Conservation (phyloP, 2,329 filamentous ascomycete genomes). For the Scedosporium apiospermum region DNA sequence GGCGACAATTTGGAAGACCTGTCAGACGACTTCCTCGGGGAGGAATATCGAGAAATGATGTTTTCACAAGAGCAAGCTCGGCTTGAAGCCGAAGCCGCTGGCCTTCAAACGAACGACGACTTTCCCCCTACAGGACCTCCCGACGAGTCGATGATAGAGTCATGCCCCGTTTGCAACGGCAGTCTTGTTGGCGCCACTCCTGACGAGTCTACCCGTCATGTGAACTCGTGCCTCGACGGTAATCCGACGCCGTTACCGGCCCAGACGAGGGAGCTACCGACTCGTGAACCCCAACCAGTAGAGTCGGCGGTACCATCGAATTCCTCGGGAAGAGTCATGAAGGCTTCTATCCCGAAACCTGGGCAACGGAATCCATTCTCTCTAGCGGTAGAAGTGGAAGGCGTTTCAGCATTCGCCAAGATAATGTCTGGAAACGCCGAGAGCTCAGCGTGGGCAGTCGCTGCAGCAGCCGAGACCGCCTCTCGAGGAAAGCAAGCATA, state of each 20-base stretch:
- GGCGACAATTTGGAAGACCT: constrained; percentile 16
- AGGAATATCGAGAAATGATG: constrained; percentile 55
- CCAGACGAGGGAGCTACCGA: constrained; percentile 9
- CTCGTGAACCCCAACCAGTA: constrained; percentile 5
- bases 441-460: constrained; percentile 79
- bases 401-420: constrained; percentile 72
- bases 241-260: constrained; percentile 51
- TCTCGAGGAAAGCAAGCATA: constrained; percentile 80
- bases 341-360: constrained; percentile 62
- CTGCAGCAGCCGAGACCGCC: constrained; percentile 68
- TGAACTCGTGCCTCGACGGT: constrained; percentile 88
- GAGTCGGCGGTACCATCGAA: background rate
- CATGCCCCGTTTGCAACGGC: constrained; percentile 71
- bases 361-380: constrained; percentile 74
- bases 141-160: constrained; percentile 22
- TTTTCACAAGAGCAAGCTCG: constrained; percentile 71
- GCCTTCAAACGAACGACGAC: constrained; percentile 22
- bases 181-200: constrained; percentile 48
- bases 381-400: constrained; percentile 27
- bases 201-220: constrained; percentile 70
- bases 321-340: constrained; percentile 26
- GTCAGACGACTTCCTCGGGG: constrained; percentile 43
- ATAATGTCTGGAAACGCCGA: constrained; percentile 91
- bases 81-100: constrained; percentile 49
- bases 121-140: constrained; percentile 17